These are phyloP conservation scores for Solanum hybrid DNA, from an alignment of 305 asterid genomes.

Conservation along the genomic window DNA sequence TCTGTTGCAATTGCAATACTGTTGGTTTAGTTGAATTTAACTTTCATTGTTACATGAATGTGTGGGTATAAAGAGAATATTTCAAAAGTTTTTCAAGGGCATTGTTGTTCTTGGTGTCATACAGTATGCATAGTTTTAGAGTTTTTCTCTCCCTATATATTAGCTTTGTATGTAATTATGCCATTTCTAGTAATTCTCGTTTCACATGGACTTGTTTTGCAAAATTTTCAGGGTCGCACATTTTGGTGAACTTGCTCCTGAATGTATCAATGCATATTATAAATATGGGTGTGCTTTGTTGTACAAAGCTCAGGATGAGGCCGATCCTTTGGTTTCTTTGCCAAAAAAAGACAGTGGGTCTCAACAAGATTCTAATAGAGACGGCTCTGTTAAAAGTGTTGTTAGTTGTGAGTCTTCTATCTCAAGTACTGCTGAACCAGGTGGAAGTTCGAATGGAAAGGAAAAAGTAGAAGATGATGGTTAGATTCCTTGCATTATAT, in stretches of 20 bases:
- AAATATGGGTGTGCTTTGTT: conserved; percentile 63
- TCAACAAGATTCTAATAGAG: conserved; percentile 22
- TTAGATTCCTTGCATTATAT: conserved; percentile 6
- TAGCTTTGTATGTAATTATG: background rate
- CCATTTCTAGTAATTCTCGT: background rate
- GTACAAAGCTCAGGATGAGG: conserved; percentile 67
- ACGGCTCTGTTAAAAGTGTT: conserved; percentile 28
- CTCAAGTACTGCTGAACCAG: conserved; percentile 14
- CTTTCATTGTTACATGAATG: background rate
- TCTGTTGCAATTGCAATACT: background rate
- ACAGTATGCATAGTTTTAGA: background rate
- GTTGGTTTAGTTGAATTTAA: background rate
- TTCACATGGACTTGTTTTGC: background rate
- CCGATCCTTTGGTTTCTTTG: conserved; percentile 38
- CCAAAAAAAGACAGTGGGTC: conserved; percentile 25
- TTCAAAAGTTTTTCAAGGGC: background rate
- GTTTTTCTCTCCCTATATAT: background rate
- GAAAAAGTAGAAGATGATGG: conserved; percentile 19
- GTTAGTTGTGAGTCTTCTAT: conserved; percentile 27
- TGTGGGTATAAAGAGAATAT: background rate
- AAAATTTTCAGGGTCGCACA: conserved; percentile 44
- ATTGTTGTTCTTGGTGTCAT: background rate
- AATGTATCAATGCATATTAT: conserved; percentile 70
- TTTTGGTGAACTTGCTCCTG: conserved; percentile 86
- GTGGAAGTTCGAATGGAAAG: conserved; percentile 17